Conservation (phyloP, 2,329 filamentous ascomycete genomes). For the Paecilomyces variotii region DNA sequence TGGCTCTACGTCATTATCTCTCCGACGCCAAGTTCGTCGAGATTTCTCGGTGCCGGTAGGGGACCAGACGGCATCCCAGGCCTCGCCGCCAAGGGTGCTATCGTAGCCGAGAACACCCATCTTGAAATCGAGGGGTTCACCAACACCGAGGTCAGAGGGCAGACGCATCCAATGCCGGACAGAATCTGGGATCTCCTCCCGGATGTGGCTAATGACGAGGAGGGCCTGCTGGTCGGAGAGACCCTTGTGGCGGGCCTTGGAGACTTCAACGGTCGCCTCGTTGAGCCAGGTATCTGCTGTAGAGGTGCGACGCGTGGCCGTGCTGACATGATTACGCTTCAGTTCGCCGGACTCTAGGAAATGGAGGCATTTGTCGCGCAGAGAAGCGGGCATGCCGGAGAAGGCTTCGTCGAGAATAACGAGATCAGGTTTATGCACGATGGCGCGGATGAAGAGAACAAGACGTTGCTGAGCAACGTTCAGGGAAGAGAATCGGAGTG, state of each 20-base stretch:
- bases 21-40: background rate
- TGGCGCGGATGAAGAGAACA: constrained; percentile 71
- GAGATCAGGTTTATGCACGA: constrained; percentile 73
- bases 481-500: constrained; percentile 63
- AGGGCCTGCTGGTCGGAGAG: constrained; percentile 67
- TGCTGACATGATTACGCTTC: constrained; percentile 30
- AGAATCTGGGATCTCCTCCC: constrained; percentile 79
- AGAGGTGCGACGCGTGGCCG: constrained; percentile 7
- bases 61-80: constrained; percentile 24
- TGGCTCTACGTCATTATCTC: background rate
- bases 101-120: constrained; percentile 17
- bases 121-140: constrained; percentile 22
- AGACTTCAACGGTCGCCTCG: constrained; percentile 1
- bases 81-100: constrained; percentile 12
- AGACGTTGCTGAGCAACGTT: constrained; percentile 58
- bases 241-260: constrained; percentile 36
- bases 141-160: constrained; percentile 39
- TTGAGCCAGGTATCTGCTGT: constrained; percentile 7
- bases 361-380: constrained; percentile 77
- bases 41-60: background rate
- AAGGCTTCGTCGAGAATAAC: constrained; percentile 84
- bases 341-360: constrained; percentile 64
- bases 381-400: constrained; percentile 70
- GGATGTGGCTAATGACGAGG: constrained; percentile 85
- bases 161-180: constrained; percentile 80